These are phyloP conservation scores for Suillus hirtellus DNA, from an alignment of 768 basidiomycete genomes.

Conservation along the genomic window DNA sequence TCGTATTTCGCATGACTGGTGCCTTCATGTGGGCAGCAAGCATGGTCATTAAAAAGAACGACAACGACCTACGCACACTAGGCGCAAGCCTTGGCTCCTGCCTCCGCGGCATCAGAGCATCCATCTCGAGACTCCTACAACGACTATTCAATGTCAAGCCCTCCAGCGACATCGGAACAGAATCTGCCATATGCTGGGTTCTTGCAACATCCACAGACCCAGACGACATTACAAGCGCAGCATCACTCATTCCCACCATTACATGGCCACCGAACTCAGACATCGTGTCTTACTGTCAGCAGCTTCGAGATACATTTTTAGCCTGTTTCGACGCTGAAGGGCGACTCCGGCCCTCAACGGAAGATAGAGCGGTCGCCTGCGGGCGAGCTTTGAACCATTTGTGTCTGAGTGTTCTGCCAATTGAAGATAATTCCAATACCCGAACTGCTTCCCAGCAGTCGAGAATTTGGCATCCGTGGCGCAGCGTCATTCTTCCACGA, in stretches of 20 bases:
- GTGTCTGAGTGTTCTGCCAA: neutral
- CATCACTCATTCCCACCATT: slow-evolving; percentile 6
- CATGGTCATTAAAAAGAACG: neutral
- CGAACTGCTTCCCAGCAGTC: neutral
- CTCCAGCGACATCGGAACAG: neutral
- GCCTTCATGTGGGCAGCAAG: neutral
- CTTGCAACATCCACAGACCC: slow-evolving; percentile 12
- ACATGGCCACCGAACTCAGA: slow-evolving; percentile 7
- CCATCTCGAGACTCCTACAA: neutral
- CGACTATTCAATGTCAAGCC: neutral
- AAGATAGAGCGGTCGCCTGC: slow-evolving; percentile 4
- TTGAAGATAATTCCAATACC: neutral
- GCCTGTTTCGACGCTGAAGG: slow-evolving; percentile 8
- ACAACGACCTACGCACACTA: neutral
- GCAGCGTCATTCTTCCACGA: slow-evolving; percentile 4
- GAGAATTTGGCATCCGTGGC: slow-evolving; percentile 1
- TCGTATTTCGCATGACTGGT: slow-evolving; percentile 10
- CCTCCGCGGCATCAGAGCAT: neutral
- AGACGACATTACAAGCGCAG: slow-evolving; percentile 6
- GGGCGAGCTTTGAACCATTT: slow-evolving; percentile 8
- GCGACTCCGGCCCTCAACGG: neutral
- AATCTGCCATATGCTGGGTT: slow-evolving; percentile 8
- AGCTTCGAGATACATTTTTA: slow-evolving; percentile 8
- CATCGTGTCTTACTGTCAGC: neutral
- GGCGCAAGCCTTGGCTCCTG: neutral